Evolutionary conservation across 108 stramenopile genomes (phyloP), one percentile per base, ranked within the genome.

Genomic region (Skeletonema menzelii): DNA sequence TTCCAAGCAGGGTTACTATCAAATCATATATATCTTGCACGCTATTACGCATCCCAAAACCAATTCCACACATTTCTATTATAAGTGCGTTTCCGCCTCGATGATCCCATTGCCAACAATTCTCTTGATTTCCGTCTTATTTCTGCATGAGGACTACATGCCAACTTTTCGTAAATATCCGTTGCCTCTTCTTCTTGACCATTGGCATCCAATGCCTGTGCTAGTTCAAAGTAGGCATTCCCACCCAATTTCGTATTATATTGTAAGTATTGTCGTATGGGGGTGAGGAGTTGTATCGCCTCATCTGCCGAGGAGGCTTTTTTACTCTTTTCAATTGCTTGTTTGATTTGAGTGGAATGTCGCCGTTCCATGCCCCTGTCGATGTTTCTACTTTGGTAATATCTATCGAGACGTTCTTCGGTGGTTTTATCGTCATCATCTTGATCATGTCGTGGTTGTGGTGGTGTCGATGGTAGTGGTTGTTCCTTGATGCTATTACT

Each of bases 401-500:
- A 71, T 63, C 46, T n/a, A 30, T 71, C 64, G 27, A 73, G 64
- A 15, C 37, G 38, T 28, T 73, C 42, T 32, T 73, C 70, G 14
- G 70, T 63, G 35, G 61, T 30, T 28, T 3, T 30, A 17, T 56
- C 7, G 11, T 27, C 60, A 27, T 32, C 17, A n/a, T n/a, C n/a
- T n/a, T n/a, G n/a, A n/a, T n/a, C 27, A 6, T 61, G 34, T 35
- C 34, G 32, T n/a, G n/a, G 44, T 17, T 19, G 19, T 49, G 44
- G 17, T 20, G 46, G n/a, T 53, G 49, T 19, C 17, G 1, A 0
- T 22, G 49, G 6, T 22, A 24, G 49, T 8, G 19, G 49, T 53
- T 22, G 49, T 53, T 53, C 15, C 20, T 53, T 22, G 8, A 5
- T 13, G n/a, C 17, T 34, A 19, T 8, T 20, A n/a, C 32, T 20